Evolutionary conservation across 768 basidiomycete genomes (phyloP), one percentile per base, ranked within the genome.

Genomic region (Heimioporus sp.): DNA sequence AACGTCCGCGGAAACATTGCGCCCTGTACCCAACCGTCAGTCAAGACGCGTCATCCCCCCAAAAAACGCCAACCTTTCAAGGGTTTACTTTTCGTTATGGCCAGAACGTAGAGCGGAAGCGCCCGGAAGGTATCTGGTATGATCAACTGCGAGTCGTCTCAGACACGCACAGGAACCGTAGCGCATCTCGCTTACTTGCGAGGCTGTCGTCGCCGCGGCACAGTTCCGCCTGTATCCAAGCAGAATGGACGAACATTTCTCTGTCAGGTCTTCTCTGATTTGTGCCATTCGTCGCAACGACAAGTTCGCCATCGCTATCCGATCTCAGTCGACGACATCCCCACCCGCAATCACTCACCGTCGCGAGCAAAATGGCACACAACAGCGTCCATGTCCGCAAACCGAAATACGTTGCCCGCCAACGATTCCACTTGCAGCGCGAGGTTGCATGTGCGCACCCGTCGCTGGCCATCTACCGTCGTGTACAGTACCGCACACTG

Each of bases 401-500:
- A 91, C 46, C 88, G 82, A 73, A 95, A 99, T 11, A 98, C 85
- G 65, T 88, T 94, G 10, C 85, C 91, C n/a, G 93, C 91, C 56
- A 98, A 71, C 36, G 85, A 80, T 3, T 84, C 87, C 1, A 92
- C 84, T 42, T 84, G 85, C 51, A 98, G 66, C 1, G 87, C 88
- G n/a, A 98, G 72, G 60, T 99, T 99, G 64, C 86, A 79, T 28
- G 85, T 83, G 48, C 97, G 76, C 32, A 98, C 94, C 51, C 92
- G 76, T 38, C 97, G 80, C 61, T 90, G 78, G 2, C 97, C 97
- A 1, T 73, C 66, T 2, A 77, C 64, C 2, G 85, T 84, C 3
- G 97, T 98, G 64, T 98, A 93, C 34, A 99, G 73, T 4, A 90
- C 77, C 0, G 97, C 96, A 11, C 83, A 86, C 64, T 99, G 97